Percentiles rank a stretch among this genome's conserved stretches.
phyloP scores from a whole-genome alignment of 495 filamentous ascomycete species.

The Tetracladium setigerum region DNA sequence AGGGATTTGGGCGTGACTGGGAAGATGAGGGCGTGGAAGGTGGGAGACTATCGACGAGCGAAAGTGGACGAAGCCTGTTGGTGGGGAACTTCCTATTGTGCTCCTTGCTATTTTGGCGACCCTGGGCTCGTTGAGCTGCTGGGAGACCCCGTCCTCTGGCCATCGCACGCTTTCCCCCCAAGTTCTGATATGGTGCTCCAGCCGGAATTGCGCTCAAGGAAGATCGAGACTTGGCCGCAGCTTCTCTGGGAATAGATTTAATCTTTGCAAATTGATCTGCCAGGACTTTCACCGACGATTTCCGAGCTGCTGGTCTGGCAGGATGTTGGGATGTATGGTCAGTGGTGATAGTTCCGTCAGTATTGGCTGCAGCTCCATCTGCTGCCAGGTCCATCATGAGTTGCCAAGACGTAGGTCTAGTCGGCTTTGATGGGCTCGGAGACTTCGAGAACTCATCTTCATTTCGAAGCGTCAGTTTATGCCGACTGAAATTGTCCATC shows the following conservation, averaged over 20 bases:
- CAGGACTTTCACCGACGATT: no score
- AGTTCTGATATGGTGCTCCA: no score
- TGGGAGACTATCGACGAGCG: constrained; percentile 2
- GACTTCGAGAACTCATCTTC: not conserved
- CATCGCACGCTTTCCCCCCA: no score
- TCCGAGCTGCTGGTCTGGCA: not conserved
- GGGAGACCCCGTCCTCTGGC: not conserved
- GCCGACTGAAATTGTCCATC: not conserved
- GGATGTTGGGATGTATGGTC: not conserved
- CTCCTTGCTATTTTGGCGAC: no score
- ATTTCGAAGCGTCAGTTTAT: no score
- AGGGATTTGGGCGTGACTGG: not conserved
- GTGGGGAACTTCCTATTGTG: constrained; percentile 6
- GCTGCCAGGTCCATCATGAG: not conserved
- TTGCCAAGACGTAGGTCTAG: constrained; percentile 8
- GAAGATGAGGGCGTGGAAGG: not conserved
- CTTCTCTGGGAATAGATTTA: no score
- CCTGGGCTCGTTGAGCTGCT: not conserved
- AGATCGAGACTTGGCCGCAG: no score
- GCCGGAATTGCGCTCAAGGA: no score
- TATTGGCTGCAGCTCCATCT: no score
- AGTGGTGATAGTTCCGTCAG: no score
- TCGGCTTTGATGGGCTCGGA: not conserved
- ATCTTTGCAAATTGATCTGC: no score
- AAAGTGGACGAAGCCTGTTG: constrained; percentile 14